These are phyloP conservation scores for Boletus coccyginus DNA, from an alignment of 768 basidiomycete genomes.

Conservation along the genomic window DNA sequence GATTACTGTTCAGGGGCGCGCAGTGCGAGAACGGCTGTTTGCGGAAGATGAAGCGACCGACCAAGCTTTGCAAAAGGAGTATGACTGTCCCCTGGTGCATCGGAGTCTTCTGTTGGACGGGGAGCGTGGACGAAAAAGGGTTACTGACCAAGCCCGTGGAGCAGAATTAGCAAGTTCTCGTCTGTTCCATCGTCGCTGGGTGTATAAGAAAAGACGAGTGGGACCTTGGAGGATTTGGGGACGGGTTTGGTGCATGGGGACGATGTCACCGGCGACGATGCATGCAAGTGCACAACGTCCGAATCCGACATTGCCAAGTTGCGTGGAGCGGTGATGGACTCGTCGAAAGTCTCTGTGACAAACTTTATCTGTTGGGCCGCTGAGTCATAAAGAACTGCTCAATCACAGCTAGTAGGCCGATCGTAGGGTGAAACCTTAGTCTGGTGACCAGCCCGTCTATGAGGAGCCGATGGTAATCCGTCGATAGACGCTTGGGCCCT, in stretches of 20 bases:
- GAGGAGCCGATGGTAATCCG: no score
- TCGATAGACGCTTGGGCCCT: no score
- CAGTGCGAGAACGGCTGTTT: conserved; percentile 81
- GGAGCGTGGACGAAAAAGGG: not conserved
- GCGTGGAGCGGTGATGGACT: no score
- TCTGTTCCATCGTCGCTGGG: conserved; percentile 83
- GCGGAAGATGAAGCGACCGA: conserved; percentile 74
- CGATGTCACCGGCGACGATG: conserved; percentile 4
- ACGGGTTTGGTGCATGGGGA: conserved; percentile 43
- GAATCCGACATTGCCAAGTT: conserved; percentile 13
- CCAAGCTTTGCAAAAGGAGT: conserved; percentile 75
- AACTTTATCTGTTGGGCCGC: no score
- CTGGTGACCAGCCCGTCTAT: no score
- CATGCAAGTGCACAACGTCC: conserved; percentile 20
- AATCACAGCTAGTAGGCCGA: no score
- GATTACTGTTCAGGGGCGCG: conserved; percentile 75
- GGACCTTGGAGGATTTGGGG: conserved; percentile 45
- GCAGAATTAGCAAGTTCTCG: conserved; percentile 77
- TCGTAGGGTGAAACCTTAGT: no score
- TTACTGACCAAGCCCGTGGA: conserved; percentile 79
- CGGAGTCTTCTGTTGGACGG: not conserved
- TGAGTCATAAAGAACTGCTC: no score
- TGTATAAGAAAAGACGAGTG: conserved; percentile 61
- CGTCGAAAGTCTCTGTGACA: no score
- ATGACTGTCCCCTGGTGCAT: conserved; percentile 70